Conservation (phyloP, 192 early-diverging fungal species). For the Entomortierella lignicola region DNA sequence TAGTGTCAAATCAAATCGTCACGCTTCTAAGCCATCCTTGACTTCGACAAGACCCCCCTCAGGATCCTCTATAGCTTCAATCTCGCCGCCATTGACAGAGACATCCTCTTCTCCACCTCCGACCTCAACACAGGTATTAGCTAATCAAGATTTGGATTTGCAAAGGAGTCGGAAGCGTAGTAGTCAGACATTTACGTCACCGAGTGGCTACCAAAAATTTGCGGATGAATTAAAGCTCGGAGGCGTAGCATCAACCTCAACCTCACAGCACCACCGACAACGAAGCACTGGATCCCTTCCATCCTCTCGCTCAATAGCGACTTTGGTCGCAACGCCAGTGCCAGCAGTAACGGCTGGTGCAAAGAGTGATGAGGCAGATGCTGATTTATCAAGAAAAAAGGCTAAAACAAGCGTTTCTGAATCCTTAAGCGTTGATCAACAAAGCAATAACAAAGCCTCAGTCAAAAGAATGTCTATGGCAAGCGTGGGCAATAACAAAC, state of each 20-base stretch:
- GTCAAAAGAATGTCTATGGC: not conserved
- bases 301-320: slow-evolving; percentile 1
- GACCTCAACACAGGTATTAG: not conserved
- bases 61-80: slow-evolving; percentile 44
- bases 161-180: slow-evolving; percentile 36
- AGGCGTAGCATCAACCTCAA: not conserved
- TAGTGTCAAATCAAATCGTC: slow-evolving; percentile 4
- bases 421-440: not conserved
- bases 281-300: slow-evolving; percentile 11
- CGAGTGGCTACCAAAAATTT: slow-evolving; percentile 48
- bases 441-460: not conserved
- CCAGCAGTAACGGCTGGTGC: not conserved
- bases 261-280: slow-evolving; percentile 22
- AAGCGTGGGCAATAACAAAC: not conserved
- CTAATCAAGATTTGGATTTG: slow-evolving; percentile 2
- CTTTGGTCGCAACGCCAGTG: not conserved
- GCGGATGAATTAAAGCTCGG: slow-evolving; percentile 43
- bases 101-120: slow-evolving; percentile 35
- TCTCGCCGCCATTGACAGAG: slow-evolving; percentile 48
- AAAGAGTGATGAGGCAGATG: not conserved
- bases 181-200: slow-evolving; percentile 46
- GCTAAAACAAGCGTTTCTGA: slow-evolving; percentile 33
- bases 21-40: slow-evolving; percentile 9
- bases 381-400: slow-evolving; percentile 28
- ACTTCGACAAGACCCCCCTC: slow-evolving; percentile 17